Evolutionary conservation across 495 filamentous ascomycete species (phyloP).

Genomic region (Ramalina peruviana): DNA sequence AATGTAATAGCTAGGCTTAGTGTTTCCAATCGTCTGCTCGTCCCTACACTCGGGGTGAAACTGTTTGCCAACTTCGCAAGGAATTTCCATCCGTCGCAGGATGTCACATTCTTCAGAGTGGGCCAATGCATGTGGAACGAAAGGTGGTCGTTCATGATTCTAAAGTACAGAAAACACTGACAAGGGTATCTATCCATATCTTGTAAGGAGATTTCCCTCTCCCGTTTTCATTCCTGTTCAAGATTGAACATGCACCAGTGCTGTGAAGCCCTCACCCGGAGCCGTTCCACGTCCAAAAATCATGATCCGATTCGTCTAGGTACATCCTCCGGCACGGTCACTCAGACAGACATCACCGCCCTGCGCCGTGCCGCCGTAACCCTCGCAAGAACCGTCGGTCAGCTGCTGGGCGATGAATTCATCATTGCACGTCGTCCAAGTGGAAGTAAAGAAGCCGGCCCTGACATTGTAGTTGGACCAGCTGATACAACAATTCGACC

Average conservation of each 20-base stretch:
- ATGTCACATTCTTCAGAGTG: no score
- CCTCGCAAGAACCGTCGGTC: neutral
- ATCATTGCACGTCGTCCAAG: neutral
- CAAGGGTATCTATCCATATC: neutral
- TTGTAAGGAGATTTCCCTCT: neutral
- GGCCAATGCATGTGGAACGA: no score
- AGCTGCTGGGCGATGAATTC: neutral
- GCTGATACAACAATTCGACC: neutral
- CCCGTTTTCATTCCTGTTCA: neutral
- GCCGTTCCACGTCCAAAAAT: neutral
- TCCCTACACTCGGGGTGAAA: no score
- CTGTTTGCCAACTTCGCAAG: no score
- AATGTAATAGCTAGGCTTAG: no score
- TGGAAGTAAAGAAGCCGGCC: neutral
- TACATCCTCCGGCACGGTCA: neutral
- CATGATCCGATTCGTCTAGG: neutral
- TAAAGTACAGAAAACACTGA: neutral
- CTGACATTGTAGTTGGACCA: constrained; percentile 4
- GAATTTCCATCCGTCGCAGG: no score
- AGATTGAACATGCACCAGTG: neutral
- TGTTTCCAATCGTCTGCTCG: no score
- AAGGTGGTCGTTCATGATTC: neutral
- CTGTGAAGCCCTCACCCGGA: neutral
- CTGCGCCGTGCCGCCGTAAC: neutral
- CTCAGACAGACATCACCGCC: constrained; percentile 5